Base-by-base conservation (phyloP, 1,139 yeast genomes). In the Geotrichum candidum region DNA sequence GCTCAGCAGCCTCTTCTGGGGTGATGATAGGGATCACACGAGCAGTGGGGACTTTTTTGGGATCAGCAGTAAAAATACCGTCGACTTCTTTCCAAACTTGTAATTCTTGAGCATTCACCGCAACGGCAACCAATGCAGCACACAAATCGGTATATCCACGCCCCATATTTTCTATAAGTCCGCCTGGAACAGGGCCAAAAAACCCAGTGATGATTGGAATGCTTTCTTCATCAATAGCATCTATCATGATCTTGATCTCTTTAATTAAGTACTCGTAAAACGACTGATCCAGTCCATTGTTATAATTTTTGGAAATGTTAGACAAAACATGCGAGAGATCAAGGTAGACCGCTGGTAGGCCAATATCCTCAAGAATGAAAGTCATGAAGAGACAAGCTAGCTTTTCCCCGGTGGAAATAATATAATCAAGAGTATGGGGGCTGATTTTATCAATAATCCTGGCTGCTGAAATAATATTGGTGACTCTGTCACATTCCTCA, bases 51-150 rank as follows among this genome's bases (percentile, higher is more conserved):
- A 94, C 99, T 71, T 94, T 94, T 65, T 99, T 81, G 41, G 99
- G 99, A 73, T 94, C 99, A 1, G 99, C 99, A 0, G 99, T 92
- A 78, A 94, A 94, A 54, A 94, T 94, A 68, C 99, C 99, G 74
- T 94, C 99, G 58, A 94, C 99, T 78, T 94, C 99, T 72, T 94
- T 94, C 99, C 99, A 94, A 57, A 94, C 90, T 77, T 94, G 99
- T 62, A 94, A 80, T 76, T 94, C 99, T 57, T 90, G 96, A 1
- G 98, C 98, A 68, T 82, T 84, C 60, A 88, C 76, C 0, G 97
- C 99, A 35, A 94, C 98, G 0, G 99, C 97, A 53, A 91, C 83
- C 71, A 94, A 81, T 0, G 99, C 99, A 22, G 99, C 99, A 80
- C 99, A 94, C 68, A 94, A 79, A 74, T 94, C 99, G 18, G 99